Evolutionary conservation across 208 protist genomes (phyloP).

Genomic region (Crithidia brevicula): DNA sequence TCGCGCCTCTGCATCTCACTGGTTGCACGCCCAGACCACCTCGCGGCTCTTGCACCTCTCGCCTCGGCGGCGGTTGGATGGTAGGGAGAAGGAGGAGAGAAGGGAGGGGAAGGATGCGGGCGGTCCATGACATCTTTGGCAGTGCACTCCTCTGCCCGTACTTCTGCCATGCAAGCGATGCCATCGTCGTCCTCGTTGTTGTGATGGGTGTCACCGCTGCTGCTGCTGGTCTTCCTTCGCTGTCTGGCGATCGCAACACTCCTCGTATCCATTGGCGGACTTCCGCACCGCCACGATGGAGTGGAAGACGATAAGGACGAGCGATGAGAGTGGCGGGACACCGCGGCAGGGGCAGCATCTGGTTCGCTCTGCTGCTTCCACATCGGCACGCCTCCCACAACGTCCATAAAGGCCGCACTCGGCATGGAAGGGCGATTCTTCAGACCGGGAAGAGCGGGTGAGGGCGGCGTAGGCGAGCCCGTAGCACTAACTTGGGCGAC

Average conservation of each 20-base stretch:
- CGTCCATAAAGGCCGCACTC: neutral
- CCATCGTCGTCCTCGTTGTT: slow-evolving; percentile 1
- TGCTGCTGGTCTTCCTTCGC: no score
- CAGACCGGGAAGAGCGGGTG: neutral
- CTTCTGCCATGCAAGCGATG: neutral
- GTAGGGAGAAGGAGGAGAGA: neutral
- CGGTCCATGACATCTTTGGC: neutral
- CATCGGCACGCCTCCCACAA: neutral
- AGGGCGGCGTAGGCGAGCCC: neutral
- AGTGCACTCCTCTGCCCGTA: no score
- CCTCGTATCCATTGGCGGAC: neutral
- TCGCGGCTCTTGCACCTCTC: neutral
- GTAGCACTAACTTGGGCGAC: no score
- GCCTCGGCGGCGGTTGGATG: neutral
- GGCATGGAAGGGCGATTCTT: slow-evolving; percentile 5
- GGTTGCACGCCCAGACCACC: neutral
- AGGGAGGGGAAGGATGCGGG: no score
- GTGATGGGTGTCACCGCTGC: neutral
- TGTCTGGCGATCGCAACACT: no score
- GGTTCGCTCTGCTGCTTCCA: no score
- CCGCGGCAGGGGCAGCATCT: no score
- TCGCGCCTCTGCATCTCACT: neutral
- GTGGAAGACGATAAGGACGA: slow-evolving; percentile 3
- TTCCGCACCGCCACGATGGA: neutral
- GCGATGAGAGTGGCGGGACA: no score